Base-by-base conservation (phyloP, 1,284 basidiomycete genomes). In the Ceratobasidium sp. region DNA sequence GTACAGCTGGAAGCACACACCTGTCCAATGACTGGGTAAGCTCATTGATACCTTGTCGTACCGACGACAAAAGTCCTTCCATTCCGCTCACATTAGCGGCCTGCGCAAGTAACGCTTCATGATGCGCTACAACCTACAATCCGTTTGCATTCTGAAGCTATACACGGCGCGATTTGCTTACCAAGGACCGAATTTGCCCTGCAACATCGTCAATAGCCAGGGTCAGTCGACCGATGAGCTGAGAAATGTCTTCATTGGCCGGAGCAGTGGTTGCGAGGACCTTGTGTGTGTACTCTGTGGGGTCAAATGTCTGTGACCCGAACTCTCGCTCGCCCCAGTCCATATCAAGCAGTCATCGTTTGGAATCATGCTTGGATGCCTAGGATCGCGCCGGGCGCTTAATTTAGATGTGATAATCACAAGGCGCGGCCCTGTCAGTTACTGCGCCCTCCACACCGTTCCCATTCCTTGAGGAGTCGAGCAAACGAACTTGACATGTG, bases 161-260 rank as follows among this genome's bases (percentile, higher is more conserved):
- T 31, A 50, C 25, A 52, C 20, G 50, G 22, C 50, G 47, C 10
- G 15, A 54, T n/a, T 1, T 67, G 82, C 89, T 75, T 67, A 94
- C 93, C 78, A 96, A 83, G 69, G 83, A 84, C 78, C 91, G 90
- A 56, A 96, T 87, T 78, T 96, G 92, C 76, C 90, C 91, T 31
- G 90, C 89, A 20, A 95, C 87, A 77, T 96, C 93, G 55, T 96
- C 94, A 71, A 96, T 89, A 1, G 88, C 91, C 74, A 88, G 84
- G 70, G 89, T 90, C 3, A 97, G 81, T 76, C 91, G 92, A 7
- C 91, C 88, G 35, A 96, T 89, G 1, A 93, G 92, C 1, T 92
- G 85, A 5, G 91, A 90, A 2, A 96, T 88, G 74, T 96, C 94
- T 72, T 93, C 93, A 77, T 89, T 92, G 29, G 64, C 52, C 1